These are phyloP conservation scores for Malassezia globosa DNA, from an alignment of 1,284 basidiomycete species.

Conservation along the genomic window DNA sequence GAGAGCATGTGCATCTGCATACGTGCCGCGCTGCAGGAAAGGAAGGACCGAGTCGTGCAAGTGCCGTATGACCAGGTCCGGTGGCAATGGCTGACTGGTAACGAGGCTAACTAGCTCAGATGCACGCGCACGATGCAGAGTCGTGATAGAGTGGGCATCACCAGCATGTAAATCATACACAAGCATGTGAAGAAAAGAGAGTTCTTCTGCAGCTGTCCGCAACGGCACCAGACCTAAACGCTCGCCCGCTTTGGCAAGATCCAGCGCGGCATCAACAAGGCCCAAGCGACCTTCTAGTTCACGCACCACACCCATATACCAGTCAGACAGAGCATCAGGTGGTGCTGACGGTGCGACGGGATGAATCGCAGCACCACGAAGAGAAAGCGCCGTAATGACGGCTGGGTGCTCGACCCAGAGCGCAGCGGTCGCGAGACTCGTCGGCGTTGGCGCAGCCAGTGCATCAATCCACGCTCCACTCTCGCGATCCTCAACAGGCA, in stretches of 20 bases:
- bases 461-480: conserved; percentile 17
- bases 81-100: conserved; percentile 1
- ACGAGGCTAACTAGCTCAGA: conserved; percentile 2
- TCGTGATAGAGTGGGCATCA: neutral
- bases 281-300: conserved; percentile 9
- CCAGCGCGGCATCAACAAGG: conserved; percentile 9
- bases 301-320: conserved; percentile 8
- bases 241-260: conserved; percentile 10
- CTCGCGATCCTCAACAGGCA: conserved; percentile 17
- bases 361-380: neutral
- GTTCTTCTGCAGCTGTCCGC: conserved; percentile 6
- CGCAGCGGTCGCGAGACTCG: neutral
- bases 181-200: conserved; percentile 8
- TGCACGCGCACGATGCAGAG: conserved; percentile 2
- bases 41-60: conserved; percentile 7
- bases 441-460: neutral
- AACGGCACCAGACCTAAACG: conserved; percentile 13
- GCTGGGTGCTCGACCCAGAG: conserved; percentile 15
- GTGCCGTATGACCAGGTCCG: neutral
- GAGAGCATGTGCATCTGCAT: neutral
- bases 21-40: conserved; percentile 10
- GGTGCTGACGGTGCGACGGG: conserved; percentile 3
- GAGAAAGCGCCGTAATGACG: conserved; percentile 1
- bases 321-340: conserved; percentile 9
- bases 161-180: neutral